Base-by-base conservation (phyloP, 2,329 filamentous ascomycete species). In the Cytospora schulzeri region DNA sequence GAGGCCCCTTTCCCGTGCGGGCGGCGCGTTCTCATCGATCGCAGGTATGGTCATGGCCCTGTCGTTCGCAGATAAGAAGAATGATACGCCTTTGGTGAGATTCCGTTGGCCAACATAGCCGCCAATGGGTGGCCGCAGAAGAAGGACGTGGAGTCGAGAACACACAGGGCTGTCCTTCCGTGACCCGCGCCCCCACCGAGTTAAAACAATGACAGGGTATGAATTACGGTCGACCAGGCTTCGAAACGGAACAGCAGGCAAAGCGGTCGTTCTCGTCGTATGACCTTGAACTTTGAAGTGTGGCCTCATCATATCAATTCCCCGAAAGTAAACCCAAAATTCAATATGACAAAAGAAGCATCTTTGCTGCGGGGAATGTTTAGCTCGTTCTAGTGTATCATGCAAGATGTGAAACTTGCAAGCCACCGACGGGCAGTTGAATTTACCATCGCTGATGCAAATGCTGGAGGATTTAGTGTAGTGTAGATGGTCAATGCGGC, bases 101-200 rank as follows among this genome's bases (percentile, higher is more conserved):
- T 45, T 54, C 60, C 48, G 54, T 62, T 62, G 60, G 60, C 52
- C 60, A 56, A 38, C 38, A 62, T 62, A 62, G 60, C 60, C 60
- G 60, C 60, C 60, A 56, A 48, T 62, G 60, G 60, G 41, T 45
- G 60, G 60, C 60, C 60, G 60, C 60, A 56, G 60, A 26, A 50
- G 24, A 14, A 24, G 45, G 45, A 48, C 45, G 45, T 24, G 45
- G 22, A 48, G 45, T 48, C 45, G 22, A 48, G 41, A 56, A 29
- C 48, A 62, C 52, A 41, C 48, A 62, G 60, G 60, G 60, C 60
- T n/a, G 41, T 33, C 41, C 28, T 35, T 62, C 60, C 60, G 52
- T 62, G 52, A 52, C 60, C 59, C 38, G 60, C 38, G 60, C 45
- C 60, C 60, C 60, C 60, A 62, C 60, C 52, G 41, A 62, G 55